Base-by-base conservation (phyloP, 179 eudicot species). In the Silene noctiflora region DNA sequence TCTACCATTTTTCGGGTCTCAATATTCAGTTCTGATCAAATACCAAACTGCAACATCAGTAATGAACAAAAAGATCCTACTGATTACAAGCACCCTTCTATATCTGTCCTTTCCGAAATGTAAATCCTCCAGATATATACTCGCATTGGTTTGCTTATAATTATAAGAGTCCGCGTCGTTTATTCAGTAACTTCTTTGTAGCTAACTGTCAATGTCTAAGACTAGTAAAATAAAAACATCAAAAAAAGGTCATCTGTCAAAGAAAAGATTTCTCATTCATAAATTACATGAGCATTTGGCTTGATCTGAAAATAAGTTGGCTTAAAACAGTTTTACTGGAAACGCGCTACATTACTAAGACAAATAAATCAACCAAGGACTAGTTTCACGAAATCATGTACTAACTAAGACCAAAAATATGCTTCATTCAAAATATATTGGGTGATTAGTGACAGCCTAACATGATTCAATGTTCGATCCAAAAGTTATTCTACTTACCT, bases 401-500 rank as follows among this genome's bases (percentile, higher is more conserved):
- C 19, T 63, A 25, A 63, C 19, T 14, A 63, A 27, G 67, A 12
- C 39, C 0, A 67, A 42, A 31, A 14, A 31, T 39, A 46, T 25
- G 61, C 42, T 55, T 55, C 75, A 55, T 14, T 71, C 35, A 70
- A 55, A 3, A 53, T 16, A 55, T 13, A 71, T 29, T n/a, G 44
- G 25, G 24, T 55, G 21, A 71, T 55, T 71, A 71, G 46, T 55
- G 46, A 22, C 29, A 24, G 74, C 39, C 63, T 71, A 71, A 27
- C 64, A 17, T 56, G 25, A 17, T 53, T 55, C 42, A 14, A 24
- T 27, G 25, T 71, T n/a, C 53, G 48, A 29, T 55, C 59, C 48
- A 71, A 53, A 55, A 22, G 12, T n/a, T 59, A 68, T 48, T 24
- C 60, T 24, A 70, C 73, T 70, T 70, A 19, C 72, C 19, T 53